Conservation (phyloP, 768 basidiomycete genomes). For the Lenzites betulinus region DNA sequence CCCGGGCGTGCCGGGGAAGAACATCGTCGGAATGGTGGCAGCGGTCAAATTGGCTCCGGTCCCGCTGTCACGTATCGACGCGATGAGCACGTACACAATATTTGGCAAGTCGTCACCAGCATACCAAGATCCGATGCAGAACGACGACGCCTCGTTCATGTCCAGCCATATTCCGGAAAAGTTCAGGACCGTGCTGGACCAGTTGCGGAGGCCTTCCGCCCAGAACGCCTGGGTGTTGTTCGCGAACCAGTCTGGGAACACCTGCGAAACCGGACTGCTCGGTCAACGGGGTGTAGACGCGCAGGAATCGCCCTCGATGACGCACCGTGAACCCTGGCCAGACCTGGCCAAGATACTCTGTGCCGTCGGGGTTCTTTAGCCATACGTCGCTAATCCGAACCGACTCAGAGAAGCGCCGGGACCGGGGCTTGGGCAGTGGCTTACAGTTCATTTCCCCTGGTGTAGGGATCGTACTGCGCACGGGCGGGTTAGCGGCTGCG, state of each 20-base stretch:
- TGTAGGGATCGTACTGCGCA: slow-evolving; percentile 66
- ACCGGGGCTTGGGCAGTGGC: slow-evolving; percentile 19
- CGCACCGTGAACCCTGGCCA: slow-evolving; percentile 76
- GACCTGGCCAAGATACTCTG: slow-evolving; percentile 72
- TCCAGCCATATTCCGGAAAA: slow-evolving; percentile 70
- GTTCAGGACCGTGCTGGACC: slow-evolving; percentile 53
- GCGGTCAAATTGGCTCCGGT: slow-evolving; percentile 53
- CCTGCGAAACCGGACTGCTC: slow-evolving; percentile 32
- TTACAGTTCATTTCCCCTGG: slow-evolving; percentile 58
- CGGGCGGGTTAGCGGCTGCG: neutral
- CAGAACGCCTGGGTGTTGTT: slow-evolving; percentile 56
- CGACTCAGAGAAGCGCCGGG: neutral
- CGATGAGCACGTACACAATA: neutral
- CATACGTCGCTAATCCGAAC: slow-evolving; percentile 54
- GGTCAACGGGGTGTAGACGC: slow-evolving; percentile 6
- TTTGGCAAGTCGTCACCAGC: slow-evolving; percentile 10
- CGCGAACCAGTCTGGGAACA: slow-evolving; percentile 65
- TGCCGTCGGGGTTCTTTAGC: slow-evolving; percentile 74
- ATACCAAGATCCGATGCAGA: slow-evolving; percentile 63
- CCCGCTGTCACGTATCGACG: slow-evolving; percentile 42
- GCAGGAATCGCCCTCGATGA: neutral
- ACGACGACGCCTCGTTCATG: slow-evolving; percentile 69
- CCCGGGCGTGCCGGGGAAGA: slow-evolving; percentile 59
- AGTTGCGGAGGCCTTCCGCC: slow-evolving; percentile 60
- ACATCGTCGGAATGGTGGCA: slow-evolving; percentile 54